These are phyloP conservation scores for Lantana camara DNA, from an alignment of 257 asterid species.

Conservation along the genomic window DNA sequence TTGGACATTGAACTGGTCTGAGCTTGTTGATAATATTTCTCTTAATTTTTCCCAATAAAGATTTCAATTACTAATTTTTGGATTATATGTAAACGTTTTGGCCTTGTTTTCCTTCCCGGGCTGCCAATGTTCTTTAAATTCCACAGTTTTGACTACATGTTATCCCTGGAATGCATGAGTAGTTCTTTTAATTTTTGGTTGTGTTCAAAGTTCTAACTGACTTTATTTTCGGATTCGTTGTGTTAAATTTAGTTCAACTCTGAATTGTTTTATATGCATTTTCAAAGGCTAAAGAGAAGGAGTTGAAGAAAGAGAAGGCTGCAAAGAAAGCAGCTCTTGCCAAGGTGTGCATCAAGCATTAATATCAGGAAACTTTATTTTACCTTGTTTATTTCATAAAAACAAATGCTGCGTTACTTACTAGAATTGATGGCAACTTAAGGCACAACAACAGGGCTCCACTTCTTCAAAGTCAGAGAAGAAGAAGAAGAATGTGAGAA, in stretches of 20 bases:
- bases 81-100: constrained; percentile 5
- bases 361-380: constrained; percentile 1
- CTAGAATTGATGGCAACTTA: constrained; percentile 16
- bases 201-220: not conserved
- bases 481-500: constrained; percentile 73
- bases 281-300: constrained; percentile 83
- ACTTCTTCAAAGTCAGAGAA: constrained; percentile 61
- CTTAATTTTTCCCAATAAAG: not conserved
- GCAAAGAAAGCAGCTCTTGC: constrained; percentile 90
- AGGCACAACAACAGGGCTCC: constrained; percentile 71
- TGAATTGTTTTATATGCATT: constrained; percentile 20
- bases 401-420: constrained; percentile 4
- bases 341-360: constrained; percentile 42
- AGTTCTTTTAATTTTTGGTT: not conserved
- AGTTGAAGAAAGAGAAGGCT: constrained; percentile 80
- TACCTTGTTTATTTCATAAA: not conserved
- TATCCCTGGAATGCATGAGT: not conserved
- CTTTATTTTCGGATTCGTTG: no score
- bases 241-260: not conserved
- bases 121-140: not conserved
- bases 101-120: constrained; percentile 16
- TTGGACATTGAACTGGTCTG: not conserved
- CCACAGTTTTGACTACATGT: not conserved
- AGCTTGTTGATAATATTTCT: not conserved
- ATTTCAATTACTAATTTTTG: not conserved